These are phyloP conservation scores for Neurospora cerealis DNA, from an alignment of 495 filamentous ascomycete genomes.

Conservation along the genomic window DNA sequence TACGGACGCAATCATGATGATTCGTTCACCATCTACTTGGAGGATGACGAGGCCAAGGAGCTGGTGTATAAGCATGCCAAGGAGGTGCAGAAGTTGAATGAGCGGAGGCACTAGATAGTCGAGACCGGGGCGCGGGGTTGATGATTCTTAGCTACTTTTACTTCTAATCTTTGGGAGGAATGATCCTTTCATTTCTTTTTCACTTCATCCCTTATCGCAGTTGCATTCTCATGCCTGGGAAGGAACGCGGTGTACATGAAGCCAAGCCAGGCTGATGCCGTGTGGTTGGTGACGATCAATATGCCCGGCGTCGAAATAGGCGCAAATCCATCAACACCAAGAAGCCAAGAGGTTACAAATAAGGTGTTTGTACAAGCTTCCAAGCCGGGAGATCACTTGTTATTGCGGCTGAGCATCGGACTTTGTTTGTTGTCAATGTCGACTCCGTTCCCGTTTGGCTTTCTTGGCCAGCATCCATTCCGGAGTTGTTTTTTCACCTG, in stretches of 20 bases:
- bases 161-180: background rate
- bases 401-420: background rate
- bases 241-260: background rate
- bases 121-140: background rate
- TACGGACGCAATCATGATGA: constrained; percentile 50
- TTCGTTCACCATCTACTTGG: constrained; percentile 42
- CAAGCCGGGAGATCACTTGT: background rate
- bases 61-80: constrained; percentile 26
- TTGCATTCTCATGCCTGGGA: background rate
- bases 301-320: background rate
- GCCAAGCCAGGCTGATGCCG: background rate
- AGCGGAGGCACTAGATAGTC: background rate
- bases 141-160: background rate
- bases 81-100: constrained; percentile 18
- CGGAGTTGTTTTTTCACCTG: background rate
- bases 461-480: background rate
- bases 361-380: constrained; percentile 1
- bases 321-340: background rate
- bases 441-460: background rate
- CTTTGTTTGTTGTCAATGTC: background rate
- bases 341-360: constrained; percentile 5
- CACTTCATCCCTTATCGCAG: background rate
- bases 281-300: background rate
- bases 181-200: background rate
- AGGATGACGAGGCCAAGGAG: constrained; percentile 28